Evolutionary conservation across 2,329 filamentous ascomycete genomes (phyloP).

Genomic region (Sporothrix luriei): DNA sequence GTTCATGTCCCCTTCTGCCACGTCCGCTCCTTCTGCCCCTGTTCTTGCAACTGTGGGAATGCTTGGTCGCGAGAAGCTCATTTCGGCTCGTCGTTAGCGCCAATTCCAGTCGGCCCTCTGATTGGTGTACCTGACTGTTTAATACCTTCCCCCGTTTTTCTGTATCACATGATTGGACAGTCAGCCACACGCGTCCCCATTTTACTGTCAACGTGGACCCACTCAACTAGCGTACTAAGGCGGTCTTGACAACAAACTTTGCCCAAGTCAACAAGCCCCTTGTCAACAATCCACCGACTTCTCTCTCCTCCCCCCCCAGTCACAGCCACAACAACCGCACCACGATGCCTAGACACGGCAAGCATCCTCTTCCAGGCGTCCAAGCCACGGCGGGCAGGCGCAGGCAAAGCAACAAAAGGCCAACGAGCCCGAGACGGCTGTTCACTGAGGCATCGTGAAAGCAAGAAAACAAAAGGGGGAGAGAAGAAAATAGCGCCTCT

Average conservation of each 20-base stretch:
- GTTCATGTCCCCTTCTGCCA: background rate
- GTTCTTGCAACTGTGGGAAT: background rate
- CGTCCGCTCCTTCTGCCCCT: background rate
- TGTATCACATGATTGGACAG: constrained; percentile 9
- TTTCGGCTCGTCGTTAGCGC: constrained; percentile 30
- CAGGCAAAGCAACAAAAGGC: constrained; percentile 5
- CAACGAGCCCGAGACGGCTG: background rate
- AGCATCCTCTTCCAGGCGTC: background rate
- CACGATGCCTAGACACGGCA: constrained; percentile 1
- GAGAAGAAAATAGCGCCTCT: too few species aligned
- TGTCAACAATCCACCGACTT: constrained; percentile 21
- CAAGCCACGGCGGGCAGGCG: constrained; percentile 6
- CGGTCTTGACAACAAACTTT: constrained; percentile 26
- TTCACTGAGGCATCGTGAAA: background rate
- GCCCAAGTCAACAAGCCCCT: constrained; percentile 16
- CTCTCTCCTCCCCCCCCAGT: background rate
- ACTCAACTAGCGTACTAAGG: constrained; percentile 15
- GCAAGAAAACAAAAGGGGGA: too few species aligned
- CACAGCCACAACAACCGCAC: constrained; percentile 3
- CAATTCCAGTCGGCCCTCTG: background rate
- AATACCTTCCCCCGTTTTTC: background rate
- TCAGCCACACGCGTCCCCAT: background rate
- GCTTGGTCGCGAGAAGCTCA: constrained; percentile 30
- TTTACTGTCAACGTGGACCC: background rate
- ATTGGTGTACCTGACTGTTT: constrained; percentile 34